Conservation (phyloP, 768 basidiomycete genomes). For the Strobilomyces dryophilus region DNA sequence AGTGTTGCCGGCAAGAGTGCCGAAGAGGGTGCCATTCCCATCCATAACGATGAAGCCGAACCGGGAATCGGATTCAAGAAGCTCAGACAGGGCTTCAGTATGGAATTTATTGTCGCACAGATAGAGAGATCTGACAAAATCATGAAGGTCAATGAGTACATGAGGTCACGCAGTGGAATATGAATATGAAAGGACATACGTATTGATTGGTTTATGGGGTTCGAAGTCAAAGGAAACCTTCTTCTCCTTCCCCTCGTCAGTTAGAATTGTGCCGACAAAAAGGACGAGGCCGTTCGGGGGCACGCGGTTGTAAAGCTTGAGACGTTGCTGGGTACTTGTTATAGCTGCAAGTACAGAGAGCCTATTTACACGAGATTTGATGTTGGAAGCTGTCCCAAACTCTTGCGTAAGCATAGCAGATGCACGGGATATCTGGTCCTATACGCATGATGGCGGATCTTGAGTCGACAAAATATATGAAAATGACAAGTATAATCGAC, state of each 20-base stretch:
- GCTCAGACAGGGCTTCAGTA: slow-evolving; percentile 94
- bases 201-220: slow-evolving; percentile 98
- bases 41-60: slow-evolving; percentile 99
- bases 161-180: neutral
- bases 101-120: slow-evolving; percentile 99
- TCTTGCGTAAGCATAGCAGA: slow-evolving; percentile 97
- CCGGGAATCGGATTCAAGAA: slow-evolving; percentile 94
- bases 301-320: slow-evolving; percentile 95
- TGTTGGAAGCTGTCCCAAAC: slow-evolving; percentile 98
- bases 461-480: neutral
- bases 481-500: slow-evolving; percentile 17
- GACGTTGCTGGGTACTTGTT: slow-evolving; percentile 94
- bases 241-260: slow-evolving; percentile 99
- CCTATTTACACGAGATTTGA: slow-evolving; percentile 98
- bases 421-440: slow-evolving; percentile 94
- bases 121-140: slow-evolving; percentile 74
- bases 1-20: slow-evolving; percentile 93
- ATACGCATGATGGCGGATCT: neutral
- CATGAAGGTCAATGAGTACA: neutral
- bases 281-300: slow-evolving; percentile 96
- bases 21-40: slow-evolving; percentile 95
- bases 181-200: slow-evolving; percentile 48
- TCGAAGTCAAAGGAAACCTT: slow-evolving; percentile 98
- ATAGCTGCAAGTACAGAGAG: slow-evolving; percentile 97
- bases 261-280: slow-evolving; percentile 96